Evolutionary conservation across 495 filamentous ascomycete species (phyloP).

Genomic region (Aspergillus homomorphus): DNA sequence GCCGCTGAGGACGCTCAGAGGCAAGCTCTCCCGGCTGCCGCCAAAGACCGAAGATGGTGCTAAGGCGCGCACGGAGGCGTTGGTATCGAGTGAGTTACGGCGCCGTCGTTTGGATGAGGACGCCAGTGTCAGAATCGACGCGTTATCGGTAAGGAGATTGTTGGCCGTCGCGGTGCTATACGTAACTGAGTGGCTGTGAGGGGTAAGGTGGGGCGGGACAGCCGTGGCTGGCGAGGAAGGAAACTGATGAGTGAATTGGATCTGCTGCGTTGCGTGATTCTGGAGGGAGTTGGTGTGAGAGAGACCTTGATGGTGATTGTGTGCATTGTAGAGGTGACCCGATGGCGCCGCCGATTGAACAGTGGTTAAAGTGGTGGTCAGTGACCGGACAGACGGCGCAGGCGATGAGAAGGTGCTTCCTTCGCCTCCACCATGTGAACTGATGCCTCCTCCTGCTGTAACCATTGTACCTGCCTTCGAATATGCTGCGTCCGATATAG

Average conservation of each 20-base stretch:
- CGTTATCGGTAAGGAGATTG: constrained; percentile 88
- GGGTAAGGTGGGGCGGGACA: constrained; percentile 73
- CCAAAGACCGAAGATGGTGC: constrained; percentile 91
- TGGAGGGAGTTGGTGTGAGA: constrained; percentile 44
- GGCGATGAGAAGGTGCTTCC: constrained; percentile 92
- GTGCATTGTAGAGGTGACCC: constrained; percentile 48
- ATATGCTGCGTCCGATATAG: constrained; percentile 68
- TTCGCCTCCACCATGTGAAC: constrained; percentile 65
- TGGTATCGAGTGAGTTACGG: constrained; percentile 87
- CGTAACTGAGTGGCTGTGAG: constrained; percentile 69
- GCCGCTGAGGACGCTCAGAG: constrained; percentile 81
- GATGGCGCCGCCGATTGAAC: constrained; percentile 85
- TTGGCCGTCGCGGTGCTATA: constrained; percentile 90
- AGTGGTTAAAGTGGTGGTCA: constrained; percentile 93
- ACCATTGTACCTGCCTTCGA: constrained; percentile 79
- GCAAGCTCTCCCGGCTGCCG: constrained; percentile 81
- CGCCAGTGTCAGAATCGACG: constrained; percentile 92
- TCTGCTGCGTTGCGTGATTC: constrained; percentile 47
- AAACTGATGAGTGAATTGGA: constrained; percentile 89
- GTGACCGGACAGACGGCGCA: constrained; percentile 81
- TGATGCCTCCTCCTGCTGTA: constrained; percentile 56
- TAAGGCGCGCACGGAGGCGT: constrained; percentile 89
- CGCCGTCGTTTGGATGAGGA: constrained; percentile 90
- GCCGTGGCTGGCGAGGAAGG: constrained; percentile 74
- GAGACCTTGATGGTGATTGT: constrained; percentile 37